Evolutionary conservation across 768 basidiomycete species (phyloP).

Genomic region (Tricholoma hemisulphureum): DNA sequence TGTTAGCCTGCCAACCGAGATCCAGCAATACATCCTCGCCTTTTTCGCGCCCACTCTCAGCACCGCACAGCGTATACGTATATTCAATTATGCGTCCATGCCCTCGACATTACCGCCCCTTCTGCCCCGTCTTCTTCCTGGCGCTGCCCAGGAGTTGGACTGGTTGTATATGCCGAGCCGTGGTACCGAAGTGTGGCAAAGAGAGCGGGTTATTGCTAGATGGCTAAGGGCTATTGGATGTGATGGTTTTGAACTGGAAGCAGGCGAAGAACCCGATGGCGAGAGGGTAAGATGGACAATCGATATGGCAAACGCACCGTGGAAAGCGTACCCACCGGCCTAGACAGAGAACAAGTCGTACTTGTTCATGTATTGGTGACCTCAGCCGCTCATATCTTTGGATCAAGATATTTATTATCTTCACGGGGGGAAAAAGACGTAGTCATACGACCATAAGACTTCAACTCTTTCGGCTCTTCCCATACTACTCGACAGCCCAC

Average conservation of each 20-base stretch:
- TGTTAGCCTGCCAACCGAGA: slow-evolving; percentile 49
- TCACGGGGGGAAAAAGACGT: too few relatives aligned
- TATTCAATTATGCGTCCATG: slow-evolving; percentile 51
- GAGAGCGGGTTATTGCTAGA: slow-evolving; percentile 41
- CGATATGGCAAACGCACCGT: neutral
- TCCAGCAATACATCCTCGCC: slow-evolving; percentile 56
- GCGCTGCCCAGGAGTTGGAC: slow-evolving; percentile 23
- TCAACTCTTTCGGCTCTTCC: too few relatives aligned
- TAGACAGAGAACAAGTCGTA: neutral
- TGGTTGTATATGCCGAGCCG: slow-evolving; percentile 38
- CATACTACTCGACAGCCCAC: too few relatives aligned
- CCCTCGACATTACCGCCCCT: slow-evolving; percentile 42
- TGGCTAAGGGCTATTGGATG: slow-evolving; percentile 52
- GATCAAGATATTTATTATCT: too few relatives aligned
- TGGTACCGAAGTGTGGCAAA: slow-evolving; percentile 38
- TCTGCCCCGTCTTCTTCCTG: slow-evolving; percentile 16
- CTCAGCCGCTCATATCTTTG: too few relatives aligned
- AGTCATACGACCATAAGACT: too few relatives aligned
- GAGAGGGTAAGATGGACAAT: neutral
- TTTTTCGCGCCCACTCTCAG: slow-evolving; percentile 59
- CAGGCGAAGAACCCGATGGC: neutral
- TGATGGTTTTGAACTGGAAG: slow-evolving; percentile 38
- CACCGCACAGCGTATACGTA: slow-evolving; percentile 49
- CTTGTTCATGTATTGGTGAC: too few relatives aligned
- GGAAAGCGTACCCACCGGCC: neutral